Percentiles rank a stretch among this genome's conserved stretches.
These are phyloP conservation scores for Talaromyces albobiverticillius DNA, from an alignment of 2,329 filamentous ascomycete species.

Conservation along the genomic window DNA sequence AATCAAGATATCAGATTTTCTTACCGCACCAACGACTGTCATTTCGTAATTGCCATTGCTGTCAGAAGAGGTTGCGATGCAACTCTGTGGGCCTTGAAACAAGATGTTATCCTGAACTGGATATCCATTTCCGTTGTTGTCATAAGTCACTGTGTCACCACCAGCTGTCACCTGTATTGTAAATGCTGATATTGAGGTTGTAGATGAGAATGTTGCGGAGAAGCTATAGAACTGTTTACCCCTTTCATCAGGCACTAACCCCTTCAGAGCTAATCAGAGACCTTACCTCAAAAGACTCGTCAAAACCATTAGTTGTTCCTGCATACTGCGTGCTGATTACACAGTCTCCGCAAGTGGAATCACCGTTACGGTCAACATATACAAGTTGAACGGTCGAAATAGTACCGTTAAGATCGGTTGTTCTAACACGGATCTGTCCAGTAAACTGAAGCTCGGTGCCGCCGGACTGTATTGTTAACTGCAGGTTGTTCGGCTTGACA, in stretches of 20 bases:
- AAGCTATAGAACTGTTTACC: conserved; percentile 12
- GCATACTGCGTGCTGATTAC: conserved; percentile 9
- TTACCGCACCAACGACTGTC: conserved; percentile 11
- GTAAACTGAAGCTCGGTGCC: conserved; percentile 10
- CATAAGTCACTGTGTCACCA: conserved; percentile 8
- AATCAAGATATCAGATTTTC: neutral
- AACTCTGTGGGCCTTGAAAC: conserved; percentile 11
- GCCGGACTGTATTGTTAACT: conserved; percentile 12
- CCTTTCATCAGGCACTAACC: neutral
- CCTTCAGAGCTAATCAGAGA: neutral
- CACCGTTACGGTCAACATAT: conserved; percentile 10
- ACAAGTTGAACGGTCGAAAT: conserved; percentile 13
- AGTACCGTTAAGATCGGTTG: conserved; percentile 3
- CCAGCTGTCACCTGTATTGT: conserved; percentile 6
- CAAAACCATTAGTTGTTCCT: conserved; percentile 9
- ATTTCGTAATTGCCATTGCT: conserved; percentile 9
- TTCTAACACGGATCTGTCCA: conserved; percentile 10
- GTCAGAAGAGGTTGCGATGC: conserved; percentile 4
- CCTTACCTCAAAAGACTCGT: conserved; percentile 10
- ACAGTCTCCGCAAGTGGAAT: conserved; percentile 7
- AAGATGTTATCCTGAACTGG: conserved; percentile 7
- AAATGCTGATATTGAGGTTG: conserved; percentile 8
- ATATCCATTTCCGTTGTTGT: conserved; percentile 12
- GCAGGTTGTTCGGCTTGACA: conserved; percentile 12
- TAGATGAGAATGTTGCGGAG: conserved; percentile 1